A percentile compares a stretch with the other conserved stretches of the same genome.
phyloP scores from a whole-genome alignment of 2,329 filamentous ascomycete species.

The Monascus ruber region DNA sequence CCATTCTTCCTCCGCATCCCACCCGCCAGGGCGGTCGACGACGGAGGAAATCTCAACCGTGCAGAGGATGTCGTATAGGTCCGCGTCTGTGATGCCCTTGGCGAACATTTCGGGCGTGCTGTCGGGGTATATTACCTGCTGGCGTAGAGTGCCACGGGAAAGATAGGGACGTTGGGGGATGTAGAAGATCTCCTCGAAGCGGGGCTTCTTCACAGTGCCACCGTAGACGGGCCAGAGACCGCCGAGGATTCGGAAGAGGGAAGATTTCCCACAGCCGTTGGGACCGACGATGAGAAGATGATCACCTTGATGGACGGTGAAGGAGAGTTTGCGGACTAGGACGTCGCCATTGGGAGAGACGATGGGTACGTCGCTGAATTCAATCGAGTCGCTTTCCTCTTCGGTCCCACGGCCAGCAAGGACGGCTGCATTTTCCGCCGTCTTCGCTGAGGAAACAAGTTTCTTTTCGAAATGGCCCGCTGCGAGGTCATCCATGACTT shows the following conservation, averaged over 20 bases:
- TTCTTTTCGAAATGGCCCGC: constrained; percentile 92
- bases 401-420: constrained; percentile 72
- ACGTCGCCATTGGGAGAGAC: constrained; percentile 95
- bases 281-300: constrained; percentile 92
- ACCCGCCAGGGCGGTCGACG: constrained; percentile 66
- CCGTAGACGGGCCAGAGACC: constrained; percentile 97
- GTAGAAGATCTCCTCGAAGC: constrained; percentile 91
- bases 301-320: constrained; percentile 73
- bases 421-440: constrained; percentile 69
- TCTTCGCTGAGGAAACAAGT: constrained; percentile 77
- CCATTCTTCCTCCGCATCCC: constrained; percentile 95
- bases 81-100: constrained; percentile 69
- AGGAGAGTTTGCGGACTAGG: constrained; percentile 72
- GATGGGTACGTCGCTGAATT: constrained; percentile 83
- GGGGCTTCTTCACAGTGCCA: constrained; percentile 81
- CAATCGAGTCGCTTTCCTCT: constrained; percentile 70
- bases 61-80: constrained; percentile 64
- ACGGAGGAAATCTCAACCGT: constrained; percentile 75
- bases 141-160: constrained; percentile 78
- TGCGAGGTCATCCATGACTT: constrained; percentile 90
- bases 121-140: constrained; percentile 96
- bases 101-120: constrained; percentile 74
- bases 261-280: constrained; percentile 95
- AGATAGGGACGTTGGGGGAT: constrained; percentile 94
- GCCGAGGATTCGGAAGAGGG: constrained; percentile 88